Percentiles rank a stretch among this genome's conserved stretches.
Conservation (phyloP, 768 basidiomycete species). For the Paxillus ammoniavirescens region DNA sequence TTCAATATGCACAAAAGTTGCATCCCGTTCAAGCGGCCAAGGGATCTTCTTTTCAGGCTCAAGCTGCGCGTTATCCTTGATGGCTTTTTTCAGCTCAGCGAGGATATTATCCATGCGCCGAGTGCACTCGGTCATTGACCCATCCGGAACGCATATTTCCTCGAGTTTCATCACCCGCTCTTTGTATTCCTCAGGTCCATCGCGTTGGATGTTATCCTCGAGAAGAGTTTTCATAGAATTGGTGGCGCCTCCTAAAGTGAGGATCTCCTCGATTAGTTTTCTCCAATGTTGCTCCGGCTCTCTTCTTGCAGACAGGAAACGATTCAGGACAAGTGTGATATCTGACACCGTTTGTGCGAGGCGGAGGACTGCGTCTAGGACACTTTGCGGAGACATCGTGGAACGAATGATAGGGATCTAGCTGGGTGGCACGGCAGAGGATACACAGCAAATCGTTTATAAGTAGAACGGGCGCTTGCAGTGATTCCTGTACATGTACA, state of each 20-base stretch:
- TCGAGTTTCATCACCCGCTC: slow-evolving; percentile 19
- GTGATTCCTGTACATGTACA: no score
- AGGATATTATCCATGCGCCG: slow-evolving; percentile 19
- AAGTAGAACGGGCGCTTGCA: no score
- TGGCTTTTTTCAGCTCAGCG: slow-evolving; percentile 19
- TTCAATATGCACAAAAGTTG: slow-evolving; percentile 21
- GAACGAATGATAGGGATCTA: neutral
- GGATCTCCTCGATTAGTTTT: slow-evolving; percentile 25
- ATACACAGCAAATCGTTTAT: neutral
- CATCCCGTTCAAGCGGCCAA: slow-evolving; percentile 23
- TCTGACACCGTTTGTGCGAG: slow-evolving; percentile 10
- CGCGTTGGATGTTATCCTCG: slow-evolving; percentile 21
- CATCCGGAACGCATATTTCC: slow-evolving; percentile 16
- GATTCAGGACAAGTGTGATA: slow-evolving; percentile 27
- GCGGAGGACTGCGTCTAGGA: slow-evolving; percentile 11
- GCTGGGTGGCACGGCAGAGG: neutral
- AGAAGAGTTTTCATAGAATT: slow-evolving; percentile 25
- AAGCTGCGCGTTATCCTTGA: slow-evolving; percentile 13
- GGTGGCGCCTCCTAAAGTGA: slow-evolving; percentile 25
- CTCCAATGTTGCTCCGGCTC: slow-evolving; percentile 18
- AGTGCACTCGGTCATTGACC: slow-evolving; percentile 17
- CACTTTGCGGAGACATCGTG: neutral
- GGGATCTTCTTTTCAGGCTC: slow-evolving; percentile 9
- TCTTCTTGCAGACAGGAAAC: slow-evolving; percentile 25
- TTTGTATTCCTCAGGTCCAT: slow-evolving; percentile 17